Base-by-base conservation (phyloP, 2,329 filamentous ascomycete genomes). In the Huntiella bhutanensis region DNA sequence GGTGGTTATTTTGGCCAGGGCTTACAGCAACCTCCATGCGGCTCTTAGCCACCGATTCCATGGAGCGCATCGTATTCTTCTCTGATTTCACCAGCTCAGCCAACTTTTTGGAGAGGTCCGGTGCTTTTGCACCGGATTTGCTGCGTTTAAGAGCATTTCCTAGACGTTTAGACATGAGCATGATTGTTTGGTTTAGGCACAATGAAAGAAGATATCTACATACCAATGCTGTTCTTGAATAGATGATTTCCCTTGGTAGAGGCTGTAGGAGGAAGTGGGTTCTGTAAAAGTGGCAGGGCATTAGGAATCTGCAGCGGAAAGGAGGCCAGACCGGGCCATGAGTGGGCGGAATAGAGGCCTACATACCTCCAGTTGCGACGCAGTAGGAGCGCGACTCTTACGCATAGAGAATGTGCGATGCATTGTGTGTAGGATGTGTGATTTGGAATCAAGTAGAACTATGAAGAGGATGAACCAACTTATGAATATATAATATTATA, bases 371-470 rank as follows among this genome's bases (percentile, higher is more conserved):
- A 77, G 67, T 59, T 76, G 72, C 59, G 86, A 92, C 59, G 91
- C 91, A 54, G 91, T 98, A 42, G 91, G 91, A 64, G 85, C 85
- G 73, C 91, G 80, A 65, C 83, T 81, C 67, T 92, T 82, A 80
- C 91, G 87, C 91, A 95, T 93, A 58, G 86, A 94, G 64, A 96
- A 98, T 54, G 91, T 95, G 64, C 88, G 86, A 75, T 98, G 91
- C 88, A 98, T 98, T 48, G 52, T 66, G 64, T 49, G 45, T 33
- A 28, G 48, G 43, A 13, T 33, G 37, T 28, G 19, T 44, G 43
- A 34, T 16, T 28, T 22, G 22, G 22, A 28, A 28, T 28, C 22
- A 28, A 28, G 22, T 7, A 28, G 1, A 28, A 28, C 22, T 28
- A 28, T 28, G 3, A 28, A 28, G 6, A 28, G 22, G 22, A 10